Conservation (phyloP, 2,329 filamentous ascomycete species). For the Fusarium sp. region DNA sequence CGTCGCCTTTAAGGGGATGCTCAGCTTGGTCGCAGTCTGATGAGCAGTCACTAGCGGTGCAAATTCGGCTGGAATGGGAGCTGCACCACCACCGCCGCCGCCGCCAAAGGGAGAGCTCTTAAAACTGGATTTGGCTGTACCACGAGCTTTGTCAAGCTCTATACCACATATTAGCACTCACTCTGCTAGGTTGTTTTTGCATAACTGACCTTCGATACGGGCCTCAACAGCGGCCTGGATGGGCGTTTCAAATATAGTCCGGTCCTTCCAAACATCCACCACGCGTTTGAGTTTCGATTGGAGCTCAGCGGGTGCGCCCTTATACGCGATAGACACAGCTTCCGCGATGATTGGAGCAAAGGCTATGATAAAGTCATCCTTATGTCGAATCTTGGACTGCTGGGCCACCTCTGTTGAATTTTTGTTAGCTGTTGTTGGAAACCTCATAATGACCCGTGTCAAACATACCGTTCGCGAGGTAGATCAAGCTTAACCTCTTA, state of each 20-base stretch:
- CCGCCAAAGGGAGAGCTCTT: constrained; percentile 66
- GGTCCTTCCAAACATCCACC: constrained; percentile 92
- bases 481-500: constrained; percentile 91
- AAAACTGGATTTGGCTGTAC: constrained; percentile 63
- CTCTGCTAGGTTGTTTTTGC: neutral
- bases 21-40: constrained; percentile 78
- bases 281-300: constrained; percentile 90
- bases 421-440: constrained; percentile 8
- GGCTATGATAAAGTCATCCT: constrained; percentile 91
- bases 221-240: constrained; percentile 86
- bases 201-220: constrained; percentile 75
- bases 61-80: constrained; percentile 80
- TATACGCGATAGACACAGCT: constrained; percentile 90
- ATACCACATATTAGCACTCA: constrained; percentile 26
- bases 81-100: constrained; percentile 62
- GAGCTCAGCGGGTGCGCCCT: constrained; percentile 85
- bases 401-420: constrained; percentile 83
- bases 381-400: constrained; percentile 92
- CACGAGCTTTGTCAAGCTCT: constrained; percentile 74
- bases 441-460: neutral
- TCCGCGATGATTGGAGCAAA: constrained; percentile 94
- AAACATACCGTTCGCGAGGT: constrained; percentile 88
- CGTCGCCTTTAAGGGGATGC: constrained; percentile 74
- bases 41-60: constrained; percentile 79
- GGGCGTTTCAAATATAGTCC: constrained; percentile 83